A percentile compares a stretch with the other conserved stretches of the same genome.
Evolutionary conservation across 192 early-diverging fungal species (phyloP).

Genomic region (Backusella westeae): DNA sequence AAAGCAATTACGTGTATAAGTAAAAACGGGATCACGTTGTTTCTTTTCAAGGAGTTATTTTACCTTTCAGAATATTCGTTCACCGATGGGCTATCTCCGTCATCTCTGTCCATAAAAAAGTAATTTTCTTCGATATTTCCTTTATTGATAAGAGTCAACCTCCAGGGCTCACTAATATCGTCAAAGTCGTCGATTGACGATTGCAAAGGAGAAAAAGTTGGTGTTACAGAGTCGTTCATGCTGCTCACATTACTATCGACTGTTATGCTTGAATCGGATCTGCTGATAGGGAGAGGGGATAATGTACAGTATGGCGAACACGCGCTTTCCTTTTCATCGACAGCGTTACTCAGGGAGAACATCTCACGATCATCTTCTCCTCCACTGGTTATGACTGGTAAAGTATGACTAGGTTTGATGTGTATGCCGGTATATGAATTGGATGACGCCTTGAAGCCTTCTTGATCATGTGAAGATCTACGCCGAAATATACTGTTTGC

Average conservation of each 20-base stretch:
- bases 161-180: slow-evolving; percentile 3
- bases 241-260: background rate
- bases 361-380: background rate
- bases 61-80: slow-evolving; percentile 11
- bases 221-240: background rate
- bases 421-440: background rate
- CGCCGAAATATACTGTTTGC: slow-evolving; percentile 3
- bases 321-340: slow-evolving; percentile 5
- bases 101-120: slow-evolving; percentile 9
- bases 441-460: background rate
- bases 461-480: slow-evolving; percentile 6
- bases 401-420: background rate
- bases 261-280: slow-evolving; percentile 12
- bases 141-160: background rate
- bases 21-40: background rate
- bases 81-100: background rate
- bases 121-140: slow-evolving; percentile 5
- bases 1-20: background rate
- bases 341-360: background rate
- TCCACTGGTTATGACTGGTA: background rate
- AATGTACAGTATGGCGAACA: background rate
- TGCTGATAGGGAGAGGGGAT: slow-evolving; percentile 4
- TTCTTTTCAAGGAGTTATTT: background rate
- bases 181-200: background rate
- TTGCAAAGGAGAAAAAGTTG: background rate